Evolutionary conservation across 2,329 filamentous ascomycete genomes (phyloP).

Genomic region (Pseudocercospora fijiensis): DNA sequence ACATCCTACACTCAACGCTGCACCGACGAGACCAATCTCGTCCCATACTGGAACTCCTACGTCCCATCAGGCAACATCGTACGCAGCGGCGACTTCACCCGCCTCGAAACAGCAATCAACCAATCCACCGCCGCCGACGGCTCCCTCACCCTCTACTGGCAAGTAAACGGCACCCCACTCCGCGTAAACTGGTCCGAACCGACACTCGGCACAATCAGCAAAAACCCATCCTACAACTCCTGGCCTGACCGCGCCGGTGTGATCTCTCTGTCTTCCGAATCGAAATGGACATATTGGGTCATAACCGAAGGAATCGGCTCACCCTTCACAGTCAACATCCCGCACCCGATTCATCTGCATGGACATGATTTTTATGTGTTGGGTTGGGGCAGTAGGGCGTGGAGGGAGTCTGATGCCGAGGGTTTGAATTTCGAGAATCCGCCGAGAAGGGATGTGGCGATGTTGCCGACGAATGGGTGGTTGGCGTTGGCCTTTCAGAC

Average conservation of each 20-base stretch:
- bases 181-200: conserved; percentile 47
- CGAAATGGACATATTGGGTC: conserved; percentile 39
- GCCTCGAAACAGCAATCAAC: conserved; percentile 34
- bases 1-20: conserved; percentile 42
- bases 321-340: conserved; percentile 34
- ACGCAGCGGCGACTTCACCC: conserved; percentile 21
- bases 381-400: conserved; percentile 30
- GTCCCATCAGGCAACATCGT: conserved; percentile 36
- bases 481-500: conserved; percentile 44
- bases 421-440: conserved; percentile 41
- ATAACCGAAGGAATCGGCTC: conserved; percentile 35
- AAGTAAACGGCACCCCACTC: conserved; percentile 46
- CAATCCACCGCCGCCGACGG: conserved; percentile 34
- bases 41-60: conserved; percentile 42
- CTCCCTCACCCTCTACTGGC: conserved; percentile 40
- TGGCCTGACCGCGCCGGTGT: conserved; percentile 41
- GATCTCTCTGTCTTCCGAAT: conserved; percentile 33
- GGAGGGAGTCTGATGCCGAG: conserved; percentile 26
- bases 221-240: conserved; percentile 41
- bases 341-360: conserved; percentile 37
- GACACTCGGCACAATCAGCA: conserved; percentile 46
- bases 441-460: conserved; percentile 43
- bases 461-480: conserved; percentile 42
- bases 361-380: conserved; percentile 39
- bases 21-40: conserved; percentile 43